Percentiles rank a stretch among this genome's conserved stretches.
Evolutionary conservation across 768 basidiomycete species (phyloP).

Genomic region (Rhizopogon sp.): DNA sequence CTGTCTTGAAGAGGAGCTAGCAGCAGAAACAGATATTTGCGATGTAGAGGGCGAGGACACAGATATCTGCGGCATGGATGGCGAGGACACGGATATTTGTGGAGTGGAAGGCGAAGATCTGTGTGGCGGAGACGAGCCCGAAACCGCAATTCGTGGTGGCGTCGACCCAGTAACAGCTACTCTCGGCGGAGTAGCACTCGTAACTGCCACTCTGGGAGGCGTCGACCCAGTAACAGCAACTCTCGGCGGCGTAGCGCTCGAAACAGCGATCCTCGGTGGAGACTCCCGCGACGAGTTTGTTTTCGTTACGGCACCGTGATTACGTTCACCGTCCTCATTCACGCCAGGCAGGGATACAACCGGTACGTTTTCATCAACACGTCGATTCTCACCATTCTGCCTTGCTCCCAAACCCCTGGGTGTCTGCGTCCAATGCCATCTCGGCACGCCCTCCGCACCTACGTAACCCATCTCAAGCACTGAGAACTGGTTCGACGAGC

Average conservation of each 20-base stretch:
- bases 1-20: not conserved
- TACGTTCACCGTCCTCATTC: not conserved
- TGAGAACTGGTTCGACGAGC: not conserved
- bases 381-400: not conserved
- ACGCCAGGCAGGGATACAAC: not conserved
- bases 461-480: not conserved
- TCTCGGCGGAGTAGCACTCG: not conserved
- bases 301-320: not conserved
- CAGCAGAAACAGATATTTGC: constrained; percentile 9
- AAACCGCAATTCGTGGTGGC: not conserved
- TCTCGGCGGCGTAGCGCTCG: not conserved
- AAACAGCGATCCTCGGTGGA: not conserved
- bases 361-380: not conserved
- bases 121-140: constrained; percentile 15
- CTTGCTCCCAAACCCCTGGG: not conserved
- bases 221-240: not conserved
- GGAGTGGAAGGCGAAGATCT: constrained; percentile 13
- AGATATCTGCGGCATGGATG: constrained; percentile 9
- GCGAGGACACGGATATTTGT: constrained; percentile 12
- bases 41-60: constrained; percentile 14
- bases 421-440: not conserved
- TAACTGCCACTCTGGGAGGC: not conserved
- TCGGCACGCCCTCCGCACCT: not conserved
- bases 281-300: not conserved
- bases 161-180: not conserved